Evolutionary conservation across 2,329 filamentous ascomycete species (phyloP).

Genomic region (Claviceps sp.): DNA sequence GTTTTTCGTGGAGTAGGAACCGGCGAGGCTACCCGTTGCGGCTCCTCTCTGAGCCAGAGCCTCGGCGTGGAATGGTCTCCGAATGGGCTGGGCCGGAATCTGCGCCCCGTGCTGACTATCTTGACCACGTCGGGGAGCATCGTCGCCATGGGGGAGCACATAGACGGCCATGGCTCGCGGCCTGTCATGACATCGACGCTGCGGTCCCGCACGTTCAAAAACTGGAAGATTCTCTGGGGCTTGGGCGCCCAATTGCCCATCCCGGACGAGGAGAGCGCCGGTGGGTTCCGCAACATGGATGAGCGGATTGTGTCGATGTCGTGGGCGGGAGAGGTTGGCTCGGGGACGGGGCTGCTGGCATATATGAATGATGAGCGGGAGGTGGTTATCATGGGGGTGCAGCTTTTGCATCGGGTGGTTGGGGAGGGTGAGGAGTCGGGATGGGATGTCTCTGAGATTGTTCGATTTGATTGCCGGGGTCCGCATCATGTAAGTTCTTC

Average conservation of each 20-base stretch:
- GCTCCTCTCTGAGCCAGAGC: conserved; percentile 39
- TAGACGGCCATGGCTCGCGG: conserved; percentile 11
- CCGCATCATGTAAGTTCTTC: conserved; percentile 22
- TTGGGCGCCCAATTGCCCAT: conserved; percentile 38
- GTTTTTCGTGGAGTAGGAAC: conserved; percentile 30
- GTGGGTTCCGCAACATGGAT: conserved; percentile 21
- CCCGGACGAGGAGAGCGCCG: conserved; percentile 24
- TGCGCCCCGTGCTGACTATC: conserved; percentile 36
- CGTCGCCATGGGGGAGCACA: conserved; percentile 36
- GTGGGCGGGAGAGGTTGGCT: conserved; percentile 33
- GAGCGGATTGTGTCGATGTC: conserved; percentile 38
- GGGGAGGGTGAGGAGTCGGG: conserved; percentile 16
- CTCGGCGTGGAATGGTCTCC: conserved; percentile 45
- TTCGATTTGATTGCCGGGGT: conserved; percentile 32
- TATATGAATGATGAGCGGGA: conserved; percentile 38
- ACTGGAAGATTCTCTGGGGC: conserved; percentile 43
- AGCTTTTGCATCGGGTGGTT: conserved; percentile 18
- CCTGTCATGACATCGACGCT: conserved; percentile 16
- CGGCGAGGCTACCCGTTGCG: conserved; percentile 32
- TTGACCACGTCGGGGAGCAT: conserved; percentile 37
- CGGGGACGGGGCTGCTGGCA: conserved; percentile 32
- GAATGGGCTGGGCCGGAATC: conserved; percentile 39
- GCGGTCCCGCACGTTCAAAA: conserved; percentile 27
- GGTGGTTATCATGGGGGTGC: conserved; percentile 36
- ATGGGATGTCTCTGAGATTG: conserved; percentile 39